Percentiles rank a stretch among this genome's conserved stretches.
Evolutionary conservation across 2,329 filamentous ascomycete genomes (phyloP).

Genomic region (Aphanocladium album): DNA sequence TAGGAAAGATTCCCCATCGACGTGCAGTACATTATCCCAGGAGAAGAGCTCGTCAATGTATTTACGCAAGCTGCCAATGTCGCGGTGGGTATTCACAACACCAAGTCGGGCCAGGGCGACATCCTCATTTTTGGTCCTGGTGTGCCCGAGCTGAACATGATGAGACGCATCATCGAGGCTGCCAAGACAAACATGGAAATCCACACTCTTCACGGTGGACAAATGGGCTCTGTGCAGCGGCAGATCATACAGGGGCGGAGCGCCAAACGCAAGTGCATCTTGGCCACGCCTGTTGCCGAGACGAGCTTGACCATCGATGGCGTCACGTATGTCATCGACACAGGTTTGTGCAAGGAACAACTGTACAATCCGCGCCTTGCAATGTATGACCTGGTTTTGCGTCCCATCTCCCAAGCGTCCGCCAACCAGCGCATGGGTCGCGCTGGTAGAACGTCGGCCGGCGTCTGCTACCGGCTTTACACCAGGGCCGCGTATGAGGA

Average conservation of each 20-base stretch:
- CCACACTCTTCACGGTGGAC: too few species aligned
- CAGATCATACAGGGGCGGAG: too few species aligned
- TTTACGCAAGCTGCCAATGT: too few species aligned
- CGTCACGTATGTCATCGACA: slow-evolving; percentile 98
- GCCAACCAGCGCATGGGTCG: slow-evolving; percentile 40
- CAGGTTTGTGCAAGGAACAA: slow-evolving; percentile 94
- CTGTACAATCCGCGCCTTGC: slow-evolving; percentile 99
- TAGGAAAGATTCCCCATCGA: slow-evolving; percentile 12
- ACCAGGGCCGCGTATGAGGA: not conserved
- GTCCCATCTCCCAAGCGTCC: slow-evolving; percentile 95
- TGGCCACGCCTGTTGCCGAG: slow-evolving; percentile 97
- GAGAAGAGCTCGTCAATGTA: too few species aligned
- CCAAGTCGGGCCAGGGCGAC: too few species aligned
- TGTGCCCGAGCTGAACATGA: too few species aligned
- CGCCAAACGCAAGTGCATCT: slow-evolving; percentile 75
- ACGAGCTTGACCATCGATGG: slow-evolving; percentile 97
- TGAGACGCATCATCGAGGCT: too few species aligned
- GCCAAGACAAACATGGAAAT: too few species aligned
- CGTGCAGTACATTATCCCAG: too few species aligned
- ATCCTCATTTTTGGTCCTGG: too few species aligned
- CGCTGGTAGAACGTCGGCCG: not conserved
- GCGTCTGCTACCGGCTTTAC: not conserved
- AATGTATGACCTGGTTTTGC: slow-evolving; percentile 98
- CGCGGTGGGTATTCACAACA: too few species aligned
- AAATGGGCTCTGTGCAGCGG: too few species aligned